phyloP scores from a whole-genome alignment of 2,329 filamentous ascomycete species.

The Diplodia seriata region DNA sequence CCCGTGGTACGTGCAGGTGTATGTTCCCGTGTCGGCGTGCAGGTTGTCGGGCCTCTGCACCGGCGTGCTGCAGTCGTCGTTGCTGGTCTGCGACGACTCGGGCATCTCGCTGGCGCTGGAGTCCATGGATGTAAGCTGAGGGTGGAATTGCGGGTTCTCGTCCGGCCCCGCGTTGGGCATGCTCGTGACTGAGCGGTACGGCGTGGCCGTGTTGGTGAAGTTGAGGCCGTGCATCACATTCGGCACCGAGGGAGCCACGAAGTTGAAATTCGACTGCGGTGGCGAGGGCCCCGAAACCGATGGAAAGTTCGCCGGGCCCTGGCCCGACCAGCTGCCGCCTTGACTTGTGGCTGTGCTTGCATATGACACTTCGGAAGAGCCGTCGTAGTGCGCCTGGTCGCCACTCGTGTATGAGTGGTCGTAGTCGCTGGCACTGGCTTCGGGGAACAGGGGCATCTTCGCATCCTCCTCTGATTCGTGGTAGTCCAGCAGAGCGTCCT shows the following conservation, averaged over 20 bases:
- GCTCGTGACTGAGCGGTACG: slow-evolving; percentile 47
- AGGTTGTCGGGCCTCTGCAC: slow-evolving; percentile 66
- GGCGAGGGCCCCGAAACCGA: slow-evolving; percentile 39
- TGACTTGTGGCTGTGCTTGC: slow-evolving; percentile 53
- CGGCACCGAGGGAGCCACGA: slow-evolving; percentile 52
- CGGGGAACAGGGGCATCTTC: slow-evolving; percentile 76
- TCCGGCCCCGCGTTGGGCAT: slow-evolving; percentile 40
- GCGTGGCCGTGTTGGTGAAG: slow-evolving; percentile 42
- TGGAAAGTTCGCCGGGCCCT: slow-evolving; percentile 38
- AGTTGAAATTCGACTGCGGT: slow-evolving; percentile 52
- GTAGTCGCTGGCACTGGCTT: slow-evolving; percentile 62
- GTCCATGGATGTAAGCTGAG: slow-evolving; percentile 67
- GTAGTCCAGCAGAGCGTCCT: slow-evolving; percentile 88
- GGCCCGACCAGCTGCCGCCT: slow-evolving; percentile 44
- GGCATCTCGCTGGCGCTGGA: slow-evolving; percentile 64
- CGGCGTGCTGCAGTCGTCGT: slow-evolving; percentile 38
- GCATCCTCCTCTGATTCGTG: slow-evolving; percentile 74
- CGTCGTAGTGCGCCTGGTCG: slow-evolving; percentile 47
- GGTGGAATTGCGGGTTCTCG: slow-evolving; percentile 61
- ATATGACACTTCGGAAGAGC: slow-evolving; percentile 51
- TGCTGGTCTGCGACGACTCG: slow-evolving; percentile 43
- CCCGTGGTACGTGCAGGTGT: slow-evolving; percentile 94
- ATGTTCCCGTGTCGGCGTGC: slow-evolving; percentile 81
- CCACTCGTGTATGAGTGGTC: slow-evolving; percentile 53
- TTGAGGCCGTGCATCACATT: slow-evolving; percentile 42